Evolutionary conservation across 2,329 filamentous ascomycete genomes (phyloP), one percentile per base, ranked within the genome.

Genomic region (Verticillium isaacii): DNA sequence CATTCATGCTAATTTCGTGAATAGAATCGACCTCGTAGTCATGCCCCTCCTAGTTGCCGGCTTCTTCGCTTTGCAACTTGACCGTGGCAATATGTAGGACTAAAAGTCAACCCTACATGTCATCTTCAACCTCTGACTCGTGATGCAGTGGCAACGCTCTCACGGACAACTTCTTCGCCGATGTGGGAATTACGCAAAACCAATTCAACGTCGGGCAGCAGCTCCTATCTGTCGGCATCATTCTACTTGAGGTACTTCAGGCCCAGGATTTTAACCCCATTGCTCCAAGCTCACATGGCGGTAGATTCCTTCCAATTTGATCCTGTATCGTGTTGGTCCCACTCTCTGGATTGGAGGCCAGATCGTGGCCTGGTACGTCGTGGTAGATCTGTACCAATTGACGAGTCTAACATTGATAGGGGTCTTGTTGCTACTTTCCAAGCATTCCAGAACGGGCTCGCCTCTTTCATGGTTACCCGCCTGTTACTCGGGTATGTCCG

Each of bases 141-240:
- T 1, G 7, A 19, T 6, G 4, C 19, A 65, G 64, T 32, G 64
- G 64, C 5, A 65, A 65, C 19, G 64, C 64, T 7, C 60, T 64
- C 37, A 64, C 64, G 14, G 64, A 64, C 32, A 61, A 57, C 17
- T 81, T 85, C 65, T 77, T 82, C 55, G 67, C 75, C 23, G 82
- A 85, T 65, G 75, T 85, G 23, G 70, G 74, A 15, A 77, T 85
- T 63, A 77, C 75, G 2, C 80, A 81, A 5, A 78, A 83, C 63
- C 77, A 84, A 63, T 78, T 83, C 69, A 84, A 84, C 57, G 70
- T 82, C 32, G 82, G 82, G 3, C 77, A 81, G 29, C 80, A 82
- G 62, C 72, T 84, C 62, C 72, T 84, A 1, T 82, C 80, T 0
- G 73, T 80, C 1, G 79, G 79, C 3, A 82, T 82, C 52, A 78